Percentiles rank a stretch among this genome's conserved stretches.
Conservation (phyloP, 441 rosid species). For the Populus hybrid region DNA sequence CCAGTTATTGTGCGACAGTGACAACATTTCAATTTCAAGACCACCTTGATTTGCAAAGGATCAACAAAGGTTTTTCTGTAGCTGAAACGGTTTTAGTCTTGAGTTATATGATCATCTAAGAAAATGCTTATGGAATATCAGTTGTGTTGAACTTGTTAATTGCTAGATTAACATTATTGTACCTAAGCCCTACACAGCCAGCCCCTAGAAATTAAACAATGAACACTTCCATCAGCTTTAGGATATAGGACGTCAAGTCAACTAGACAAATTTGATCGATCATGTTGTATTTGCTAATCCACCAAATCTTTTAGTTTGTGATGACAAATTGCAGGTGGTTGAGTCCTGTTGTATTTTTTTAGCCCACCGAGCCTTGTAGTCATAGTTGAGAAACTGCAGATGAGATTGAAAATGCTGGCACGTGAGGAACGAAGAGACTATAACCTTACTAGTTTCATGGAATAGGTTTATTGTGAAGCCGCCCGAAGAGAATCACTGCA, state of each 20-base stretch:
- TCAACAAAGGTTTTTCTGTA: conserved; percentile 27
- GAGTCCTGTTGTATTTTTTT: too few relatives aligned
- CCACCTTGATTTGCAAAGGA: conserved; percentile 25
- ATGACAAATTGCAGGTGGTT: conserved; percentile 22
- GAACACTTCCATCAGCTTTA: conserved; percentile 21
- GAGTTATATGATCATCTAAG: conserved; percentile 26
- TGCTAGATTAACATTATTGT: conserved; percentile 24
- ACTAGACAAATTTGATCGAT: conserved; percentile 18
- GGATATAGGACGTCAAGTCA: neutral
- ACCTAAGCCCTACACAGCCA: conserved; percentile 30
- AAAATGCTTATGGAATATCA: conserved; percentile 35
- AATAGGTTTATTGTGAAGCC: conserved; percentile 27
- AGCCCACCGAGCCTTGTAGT: neutral
- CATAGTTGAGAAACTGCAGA: too few relatives aligned
- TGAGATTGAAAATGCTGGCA: conserved; percentile 24
- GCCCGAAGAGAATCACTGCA: conserved; percentile 32
- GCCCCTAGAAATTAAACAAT: conserved; percentile 29
- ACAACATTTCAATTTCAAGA: conserved; percentile 34
- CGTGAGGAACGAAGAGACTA: conserved; percentile 36
- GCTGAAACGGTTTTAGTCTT: conserved; percentile 18
- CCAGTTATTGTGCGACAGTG: conserved; percentile 23
- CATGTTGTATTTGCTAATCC: conserved; percentile 28
- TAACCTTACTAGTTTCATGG: conserved; percentile 25
- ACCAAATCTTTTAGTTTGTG: conserved; percentile 28
- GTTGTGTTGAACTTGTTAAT: conserved; percentile 27